These are phyloP conservation scores for Drosera capensis DNA, from an alignment of 148 eudicot species.

Conservation along the genomic window DNA sequence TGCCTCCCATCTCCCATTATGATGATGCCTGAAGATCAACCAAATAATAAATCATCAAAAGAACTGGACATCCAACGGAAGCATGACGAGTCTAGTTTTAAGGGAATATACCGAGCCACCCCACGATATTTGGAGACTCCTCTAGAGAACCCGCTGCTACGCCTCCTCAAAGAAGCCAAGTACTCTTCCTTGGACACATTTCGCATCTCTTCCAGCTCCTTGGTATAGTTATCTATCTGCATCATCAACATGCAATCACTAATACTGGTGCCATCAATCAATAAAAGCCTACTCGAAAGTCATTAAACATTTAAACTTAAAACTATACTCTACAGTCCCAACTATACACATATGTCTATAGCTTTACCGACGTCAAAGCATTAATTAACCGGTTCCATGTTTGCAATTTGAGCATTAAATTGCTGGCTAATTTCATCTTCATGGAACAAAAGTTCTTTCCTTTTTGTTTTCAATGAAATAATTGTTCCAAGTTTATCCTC, in stretches of 20 bases:
- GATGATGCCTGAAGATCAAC: constrained; percentile 45
- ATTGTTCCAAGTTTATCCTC: no score
- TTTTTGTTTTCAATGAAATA: no score
- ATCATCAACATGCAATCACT: background rate
- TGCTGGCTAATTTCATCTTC: no score
- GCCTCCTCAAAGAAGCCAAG: constrained; percentile 65
- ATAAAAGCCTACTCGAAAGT: background rate
- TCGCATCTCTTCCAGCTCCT: constrained; percentile 54
- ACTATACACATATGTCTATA: no score
- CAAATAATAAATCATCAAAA: constrained; percentile 2
- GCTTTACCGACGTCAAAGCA: no score
- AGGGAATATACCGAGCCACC: constrained; percentile 53
- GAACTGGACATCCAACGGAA: background rate
- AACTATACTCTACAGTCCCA: no score
- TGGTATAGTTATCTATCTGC: constrained; percentile 42
- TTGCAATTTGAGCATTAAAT: no score
- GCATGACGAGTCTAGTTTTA: no score
- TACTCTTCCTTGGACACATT: constrained; percentile 64
- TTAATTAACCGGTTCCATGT: no score
- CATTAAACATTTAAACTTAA: no score
- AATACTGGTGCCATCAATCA: background rate
- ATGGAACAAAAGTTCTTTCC: no score
- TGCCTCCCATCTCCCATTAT: constrained; percentile 95
- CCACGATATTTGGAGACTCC: constrained; percentile 91
- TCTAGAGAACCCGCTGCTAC: constrained; percentile 66